These are phyloP conservation scores for Corylus americana DNA, from an alignment of 306 rosid genomes.

Conservation along the genomic window DNA sequence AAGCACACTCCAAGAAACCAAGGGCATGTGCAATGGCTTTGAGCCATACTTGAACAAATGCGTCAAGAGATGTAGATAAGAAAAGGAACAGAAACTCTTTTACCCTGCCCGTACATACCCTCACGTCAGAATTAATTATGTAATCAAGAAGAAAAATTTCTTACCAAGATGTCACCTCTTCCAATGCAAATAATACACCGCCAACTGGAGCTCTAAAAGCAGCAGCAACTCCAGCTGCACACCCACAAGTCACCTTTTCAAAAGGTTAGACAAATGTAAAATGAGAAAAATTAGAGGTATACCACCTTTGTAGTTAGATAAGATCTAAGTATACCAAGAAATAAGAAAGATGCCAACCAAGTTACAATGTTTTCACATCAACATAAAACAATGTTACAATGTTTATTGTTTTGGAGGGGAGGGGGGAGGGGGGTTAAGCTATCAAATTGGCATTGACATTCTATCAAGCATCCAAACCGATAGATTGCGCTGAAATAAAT, in stretches of 20 bases:
- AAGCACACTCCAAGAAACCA: background rate
- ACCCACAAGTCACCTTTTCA: slow-evolving; percentile 95
- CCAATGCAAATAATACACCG: slow-evolving; percentile 95
- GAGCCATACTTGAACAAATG: background rate
- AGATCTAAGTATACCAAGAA: background rate
- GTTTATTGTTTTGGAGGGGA: no score
- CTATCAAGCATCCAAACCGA: background rate
- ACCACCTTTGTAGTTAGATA: slow-evolving; percentile 1
- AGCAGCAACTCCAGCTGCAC: slow-evolving; percentile 99
- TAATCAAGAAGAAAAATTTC: slow-evolving; percentile 26
- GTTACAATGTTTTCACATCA: slow-evolving; percentile 4
- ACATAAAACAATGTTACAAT: background rate
- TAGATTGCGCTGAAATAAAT: background rate
- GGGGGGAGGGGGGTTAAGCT: background rate
- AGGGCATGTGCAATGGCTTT: background rate
- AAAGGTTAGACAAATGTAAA: slow-evolving; percentile 31
- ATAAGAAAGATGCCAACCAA: background rate
- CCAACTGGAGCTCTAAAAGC: slow-evolving; percentile 99
- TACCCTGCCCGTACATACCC: background rate
- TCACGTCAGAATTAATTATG: slow-evolving; percentile 2
- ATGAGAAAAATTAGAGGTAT: slow-evolving; percentile 17
- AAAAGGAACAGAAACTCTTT: background rate
- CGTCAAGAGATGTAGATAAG: background rate
- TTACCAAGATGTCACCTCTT: slow-evolving; percentile 98
- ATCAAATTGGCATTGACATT: background rate